Evolutionary conservation across 2,329 filamentous ascomycete genomes (phyloP).

Genomic region (Apiospora aurea): DNA sequence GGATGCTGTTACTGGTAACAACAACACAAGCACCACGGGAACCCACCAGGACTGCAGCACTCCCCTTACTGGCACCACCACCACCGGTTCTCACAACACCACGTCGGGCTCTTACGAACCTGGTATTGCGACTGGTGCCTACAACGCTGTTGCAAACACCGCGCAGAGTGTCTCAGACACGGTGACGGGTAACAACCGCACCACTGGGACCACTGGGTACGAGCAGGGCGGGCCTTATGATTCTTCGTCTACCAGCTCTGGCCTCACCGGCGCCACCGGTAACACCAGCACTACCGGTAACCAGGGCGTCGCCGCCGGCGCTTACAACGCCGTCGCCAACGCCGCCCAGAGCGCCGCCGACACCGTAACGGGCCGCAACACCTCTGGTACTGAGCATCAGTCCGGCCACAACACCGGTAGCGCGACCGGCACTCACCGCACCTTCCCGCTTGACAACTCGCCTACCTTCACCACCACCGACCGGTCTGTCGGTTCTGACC

Average conservation of each 20-base stretch:
- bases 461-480: background rate
- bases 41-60: background rate
- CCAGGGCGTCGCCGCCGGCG: background rate
- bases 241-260: background rate
- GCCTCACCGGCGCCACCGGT: background rate
- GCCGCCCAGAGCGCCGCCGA: background rate
- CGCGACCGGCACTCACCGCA: background rate
- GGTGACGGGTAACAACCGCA: too few species aligned
- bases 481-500: background rate
- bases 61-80: too few species aligned
- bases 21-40: background rate
- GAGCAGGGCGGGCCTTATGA: background rate
- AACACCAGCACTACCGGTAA: background rate
- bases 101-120: too few species aligned
- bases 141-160: background rate
- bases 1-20: background rate
- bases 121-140: too few species aligned
- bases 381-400: background rate
- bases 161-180: background rate
- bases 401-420: background rate
- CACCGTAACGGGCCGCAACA: background rate
- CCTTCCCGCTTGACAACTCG: background rate
- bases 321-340: background rate
- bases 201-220: background rate
- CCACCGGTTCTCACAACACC: too few species aligned